Evolutionary conservation across 345 rosid species (phyloP).

Genomic region (Hirschfeldia incana): DNA sequence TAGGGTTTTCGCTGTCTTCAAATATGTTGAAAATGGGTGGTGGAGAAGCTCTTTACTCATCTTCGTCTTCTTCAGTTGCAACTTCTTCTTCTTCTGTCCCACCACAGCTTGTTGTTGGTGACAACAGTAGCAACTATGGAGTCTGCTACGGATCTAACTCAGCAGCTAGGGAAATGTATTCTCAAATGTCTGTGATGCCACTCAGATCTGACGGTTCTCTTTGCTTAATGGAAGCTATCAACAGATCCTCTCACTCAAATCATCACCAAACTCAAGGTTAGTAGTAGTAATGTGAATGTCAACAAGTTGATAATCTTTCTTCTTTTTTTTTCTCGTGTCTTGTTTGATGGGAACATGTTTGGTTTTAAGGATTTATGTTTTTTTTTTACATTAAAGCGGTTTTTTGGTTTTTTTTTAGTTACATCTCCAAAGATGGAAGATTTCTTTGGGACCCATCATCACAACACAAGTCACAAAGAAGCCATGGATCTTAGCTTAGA

Average conservation of each 20-base stretch:
- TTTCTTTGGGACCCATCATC: slow-evolving; percentile 88
- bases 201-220: slow-evolving; percentile 95
- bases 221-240: slow-evolving; percentile 81
- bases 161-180: slow-evolving; percentile 43
- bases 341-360: slow-evolving; percentile 36
- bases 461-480: slow-evolving; percentile 54
- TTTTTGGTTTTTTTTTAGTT: slow-evolving; percentile 39
- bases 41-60: slow-evolving; percentile 28
- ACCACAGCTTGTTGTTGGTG: slow-evolving; percentile 35
- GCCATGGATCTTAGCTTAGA: slow-evolving; percentile 79
- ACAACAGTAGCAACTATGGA: slow-evolving; percentile 48
- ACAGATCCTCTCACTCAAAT: slow-evolving; percentile 50
- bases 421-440: slow-evolving; percentile 87
- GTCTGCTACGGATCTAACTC: slow-evolving; percentile 52
- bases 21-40: slow-evolving; percentile 63
- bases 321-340: slow-evolving; percentile 15
- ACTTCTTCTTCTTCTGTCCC: slow-evolving; percentile 27
- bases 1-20: slow-evolving; percentile 82
- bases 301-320: background rate
- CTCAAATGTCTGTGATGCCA: slow-evolving; percentile 77
- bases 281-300: background rate
- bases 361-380: slow-evolving; percentile 24
- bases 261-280: slow-evolving; percentile 65
- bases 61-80: slow-evolving; percentile 40
- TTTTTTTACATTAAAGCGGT: background rate